Percentiles rank a stretch among this genome's conserved stretches.
Conservation (phyloP, 345 rosid genomes). For the Citrus medica region DNA sequence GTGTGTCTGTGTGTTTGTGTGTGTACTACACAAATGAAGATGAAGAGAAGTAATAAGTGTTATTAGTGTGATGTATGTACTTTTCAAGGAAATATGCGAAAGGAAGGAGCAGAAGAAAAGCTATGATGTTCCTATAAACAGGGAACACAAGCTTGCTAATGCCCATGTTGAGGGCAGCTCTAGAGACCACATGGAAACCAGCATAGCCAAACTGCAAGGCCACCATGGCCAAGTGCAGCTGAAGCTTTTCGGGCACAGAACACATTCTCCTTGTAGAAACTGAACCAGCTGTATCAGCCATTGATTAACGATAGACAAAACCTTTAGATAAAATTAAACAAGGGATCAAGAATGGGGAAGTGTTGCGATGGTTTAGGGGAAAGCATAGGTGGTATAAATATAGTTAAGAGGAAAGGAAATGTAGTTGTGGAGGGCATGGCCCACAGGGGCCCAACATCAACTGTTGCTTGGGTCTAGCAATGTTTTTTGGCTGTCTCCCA, state of each 20-base stretch:
- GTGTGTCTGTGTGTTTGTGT: too few relatives aligned
- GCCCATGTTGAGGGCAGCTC: conserved; percentile 99
- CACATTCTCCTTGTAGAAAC: conserved; percentile 49
- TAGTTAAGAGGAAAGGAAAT: neutral
- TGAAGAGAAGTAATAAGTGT: neutral
- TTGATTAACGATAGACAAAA: conserved; percentile 12
- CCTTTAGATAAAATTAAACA: neutral
- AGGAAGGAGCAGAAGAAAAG: conserved; percentile 85
- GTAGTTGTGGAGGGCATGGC: conserved; percentile 13
- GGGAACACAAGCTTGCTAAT: conserved; percentile 92
- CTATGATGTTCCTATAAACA: conserved; percentile 95
- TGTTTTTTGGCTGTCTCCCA: conserved; percentile 59
- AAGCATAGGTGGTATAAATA: conserved; percentile 30
- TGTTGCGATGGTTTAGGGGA: neutral
- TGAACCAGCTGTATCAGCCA: conserved; percentile 63
- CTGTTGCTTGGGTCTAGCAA: conserved; percentile 20
- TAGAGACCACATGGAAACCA: conserved; percentile 93
- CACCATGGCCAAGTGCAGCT: conserved; percentile 96
- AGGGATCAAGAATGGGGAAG: neutral
- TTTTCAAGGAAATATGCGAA: conserved; percentile 97
- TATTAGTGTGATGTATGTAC: conserved; percentile 28
- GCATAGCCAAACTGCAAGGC: conserved; percentile 97
- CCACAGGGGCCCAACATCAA: conserved; percentile 33
- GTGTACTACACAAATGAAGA: neutral
- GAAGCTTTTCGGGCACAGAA: conserved; percentile 76